Evolutionary conservation across 208 protist species (phyloP).

Genomic region (Trichomonas tenax): DNA sequence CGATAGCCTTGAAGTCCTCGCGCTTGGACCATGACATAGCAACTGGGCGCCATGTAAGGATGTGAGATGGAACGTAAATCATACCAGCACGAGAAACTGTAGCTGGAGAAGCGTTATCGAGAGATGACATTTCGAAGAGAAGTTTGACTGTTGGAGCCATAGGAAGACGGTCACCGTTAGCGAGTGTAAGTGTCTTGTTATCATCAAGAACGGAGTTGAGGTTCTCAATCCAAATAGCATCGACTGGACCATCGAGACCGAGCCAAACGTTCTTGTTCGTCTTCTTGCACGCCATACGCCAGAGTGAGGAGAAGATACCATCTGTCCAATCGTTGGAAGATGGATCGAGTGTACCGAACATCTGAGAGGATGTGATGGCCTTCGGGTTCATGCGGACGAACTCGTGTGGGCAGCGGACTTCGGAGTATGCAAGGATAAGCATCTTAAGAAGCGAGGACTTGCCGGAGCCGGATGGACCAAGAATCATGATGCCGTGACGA

Average conservation of each 20-base stretch:
- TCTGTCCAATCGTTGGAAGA: constrained; percentile 90
- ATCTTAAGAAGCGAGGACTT: constrained; percentile 48
- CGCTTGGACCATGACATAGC: constrained; percentile 34
- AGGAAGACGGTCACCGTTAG: constrained; percentile 83
- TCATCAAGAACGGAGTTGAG: constrained; percentile 93
- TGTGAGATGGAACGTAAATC: constrained; percentile 80
- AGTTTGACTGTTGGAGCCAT: constrained; percentile 80
- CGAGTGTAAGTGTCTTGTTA: constrained; percentile 87
- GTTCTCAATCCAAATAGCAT: constrained; percentile 96
- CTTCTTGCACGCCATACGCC: constrained; percentile 50
- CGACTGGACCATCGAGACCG: constrained; percentile 86
- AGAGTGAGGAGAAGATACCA: constrained; percentile 83
- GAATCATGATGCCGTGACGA: constrained; percentile 62
- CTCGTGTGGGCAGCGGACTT: constrained; percentile 27
- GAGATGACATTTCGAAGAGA: constrained; percentile 85
- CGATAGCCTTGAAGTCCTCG: not conserved
- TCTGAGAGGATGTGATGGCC: constrained; percentile 56
- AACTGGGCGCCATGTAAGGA: constrained; percentile 68
- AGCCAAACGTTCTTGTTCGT: constrained; percentile 59
- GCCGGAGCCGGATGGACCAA: constrained; percentile 50
- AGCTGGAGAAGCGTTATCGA: too few relatives aligned
- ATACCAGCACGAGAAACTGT: constrained; percentile 87
- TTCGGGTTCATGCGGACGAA: constrained; percentile 61
- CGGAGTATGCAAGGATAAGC: constrained; percentile 28
- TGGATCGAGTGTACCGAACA: constrained; percentile 73